Base-by-base conservation (phyloP, 78 protist genomes). In the Dictyostelium brefeldianum region DNA sequence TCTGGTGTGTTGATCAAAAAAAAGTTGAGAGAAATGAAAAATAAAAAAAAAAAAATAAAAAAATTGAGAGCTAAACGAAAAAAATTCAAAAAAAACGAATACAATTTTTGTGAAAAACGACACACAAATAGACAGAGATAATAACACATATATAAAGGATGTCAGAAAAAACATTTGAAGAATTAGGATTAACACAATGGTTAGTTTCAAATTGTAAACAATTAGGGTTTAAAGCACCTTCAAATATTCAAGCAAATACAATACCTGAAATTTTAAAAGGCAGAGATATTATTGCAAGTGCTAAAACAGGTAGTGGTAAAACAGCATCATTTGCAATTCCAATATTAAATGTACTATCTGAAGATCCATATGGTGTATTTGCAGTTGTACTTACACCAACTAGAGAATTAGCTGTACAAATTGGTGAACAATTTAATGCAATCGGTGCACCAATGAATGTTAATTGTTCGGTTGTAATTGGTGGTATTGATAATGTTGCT, bases 291-390 rank as follows among this genome's bases (percentile, higher is more conserved):
- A 12, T 97, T 27, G 98, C 96, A 31, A 36, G 77, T 15, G 97
- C 99, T 3, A 50, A 87, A 31, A 97, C 99, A 0, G 99, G 99
- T 18, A 78, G 94, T 48, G 99, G 99, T 22, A 99, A 99, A 78
- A 99, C 99, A 0, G 99, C 99, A 3, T 98, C 99, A 11, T 99
- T 98, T 47, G 99, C 98, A 11, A 96, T 99, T 46, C 99, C 99
- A 1, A 98, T 99, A 6, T 81, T 99, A 20, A 97, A 97, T 31
- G 8, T 1, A 65, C 94, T 98, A 18, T 20, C 98, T 1, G 73
- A 80, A 18, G 99, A 98, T 0, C 98, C 98, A 15, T 97, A 89
- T 51, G 99, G 99, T 20, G 82, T 98, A 6, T 98, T 78, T 78
- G 97, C 98, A 14, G 77, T 97, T 1, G 92, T 98, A 8, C 81